Conservation (phyloP, 2,329 filamentous ascomycete genomes). For the Pseudogymnoascus sp. region DNA sequence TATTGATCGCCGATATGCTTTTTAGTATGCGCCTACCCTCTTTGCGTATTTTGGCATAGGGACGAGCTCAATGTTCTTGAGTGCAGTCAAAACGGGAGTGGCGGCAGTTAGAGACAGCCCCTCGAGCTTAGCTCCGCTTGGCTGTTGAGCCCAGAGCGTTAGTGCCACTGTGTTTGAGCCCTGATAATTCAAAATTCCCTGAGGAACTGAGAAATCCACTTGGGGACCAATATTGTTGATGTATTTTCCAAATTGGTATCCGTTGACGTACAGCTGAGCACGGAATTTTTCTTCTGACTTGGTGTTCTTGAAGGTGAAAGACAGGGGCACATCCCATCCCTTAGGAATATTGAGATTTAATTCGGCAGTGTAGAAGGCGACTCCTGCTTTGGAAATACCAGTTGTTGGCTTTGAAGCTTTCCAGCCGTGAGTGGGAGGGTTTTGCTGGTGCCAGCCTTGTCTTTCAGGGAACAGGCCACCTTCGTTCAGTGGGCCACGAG, state of each 20-base stretch:
- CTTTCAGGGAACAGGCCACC: constrained; percentile 55
- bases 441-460: constrained; percentile 53
- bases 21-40: not conserved
- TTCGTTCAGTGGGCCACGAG: constrained; percentile 57
- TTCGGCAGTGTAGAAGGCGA: constrained; percentile 49
- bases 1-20: not conserved
- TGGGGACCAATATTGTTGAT: constrained; percentile 66
- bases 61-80: not conserved
- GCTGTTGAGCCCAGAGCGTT: constrained; percentile 53
- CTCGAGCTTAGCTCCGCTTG: constrained; percentile 12
- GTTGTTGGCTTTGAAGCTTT: constrained; percentile 31
- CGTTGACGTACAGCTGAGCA: constrained; percentile 63
- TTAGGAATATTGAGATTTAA: constrained; percentile 47
- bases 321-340: constrained; percentile 52
- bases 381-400: constrained; percentile 40
- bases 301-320: constrained; percentile 33
- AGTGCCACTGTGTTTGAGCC: constrained; percentile 61
- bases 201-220: constrained; percentile 59
- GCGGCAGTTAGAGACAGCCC: constrained; percentile 8
- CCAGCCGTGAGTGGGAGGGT: constrained; percentile 39
- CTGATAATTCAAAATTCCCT: constrained; percentile 60
- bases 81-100: not conserved
- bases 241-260: constrained; percentile 57
- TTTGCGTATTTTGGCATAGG: not conserved
- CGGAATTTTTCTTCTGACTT: constrained; percentile 32